Conservation (phyloP, 1,284 basidiomycete genomes). For the Cutaneotrichosporon mucoides region DNA sequence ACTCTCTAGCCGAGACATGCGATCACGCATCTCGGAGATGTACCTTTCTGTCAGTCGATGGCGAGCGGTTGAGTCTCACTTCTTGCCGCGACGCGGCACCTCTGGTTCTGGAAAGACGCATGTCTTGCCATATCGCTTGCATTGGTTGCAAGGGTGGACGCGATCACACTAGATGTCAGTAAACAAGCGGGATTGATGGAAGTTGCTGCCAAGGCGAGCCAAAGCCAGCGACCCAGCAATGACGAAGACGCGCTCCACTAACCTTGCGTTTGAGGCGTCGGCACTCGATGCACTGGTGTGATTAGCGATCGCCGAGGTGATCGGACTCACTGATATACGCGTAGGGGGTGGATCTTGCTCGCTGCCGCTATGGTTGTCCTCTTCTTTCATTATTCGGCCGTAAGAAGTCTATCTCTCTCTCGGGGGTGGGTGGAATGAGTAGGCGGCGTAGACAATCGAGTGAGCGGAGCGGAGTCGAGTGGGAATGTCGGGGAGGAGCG, state of each 20-base stretch:
- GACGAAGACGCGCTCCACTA: not conserved
- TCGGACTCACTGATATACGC: constrained; percentile 1
- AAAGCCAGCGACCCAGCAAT: no score
- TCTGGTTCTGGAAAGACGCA: constrained; percentile 19
- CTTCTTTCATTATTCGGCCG: constrained; percentile 1
- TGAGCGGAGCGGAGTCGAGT: no score
- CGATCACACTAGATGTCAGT: constrained; percentile 19
- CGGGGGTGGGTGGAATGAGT: not conserved
- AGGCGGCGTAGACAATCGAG: not conserved
- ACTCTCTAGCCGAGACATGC: constrained; percentile 18
- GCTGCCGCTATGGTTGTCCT: not conserved
- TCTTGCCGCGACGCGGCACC: constrained; percentile 15
- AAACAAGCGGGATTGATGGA: not conserved
- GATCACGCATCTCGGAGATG: constrained; percentile 21
- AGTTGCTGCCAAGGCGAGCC: not conserved
- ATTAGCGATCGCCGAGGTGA: not conserved
- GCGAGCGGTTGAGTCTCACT: not conserved
- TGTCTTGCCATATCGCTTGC: constrained; percentile 19
- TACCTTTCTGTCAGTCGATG: constrained; percentile 14
- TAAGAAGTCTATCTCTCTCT: not conserved
- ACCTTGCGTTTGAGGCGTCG: constrained; percentile 25
- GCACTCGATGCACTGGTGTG: constrained; percentile 24
- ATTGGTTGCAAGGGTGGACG: constrained; percentile 22
- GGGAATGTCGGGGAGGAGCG: no score
- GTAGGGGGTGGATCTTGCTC: constrained; percentile 3